A percentile compares a stretch with the other conserved stretches of the same genome.
phyloP scores from a whole-genome alignment of 108 stramenopile species.

The Tribonema minus region DNA sequence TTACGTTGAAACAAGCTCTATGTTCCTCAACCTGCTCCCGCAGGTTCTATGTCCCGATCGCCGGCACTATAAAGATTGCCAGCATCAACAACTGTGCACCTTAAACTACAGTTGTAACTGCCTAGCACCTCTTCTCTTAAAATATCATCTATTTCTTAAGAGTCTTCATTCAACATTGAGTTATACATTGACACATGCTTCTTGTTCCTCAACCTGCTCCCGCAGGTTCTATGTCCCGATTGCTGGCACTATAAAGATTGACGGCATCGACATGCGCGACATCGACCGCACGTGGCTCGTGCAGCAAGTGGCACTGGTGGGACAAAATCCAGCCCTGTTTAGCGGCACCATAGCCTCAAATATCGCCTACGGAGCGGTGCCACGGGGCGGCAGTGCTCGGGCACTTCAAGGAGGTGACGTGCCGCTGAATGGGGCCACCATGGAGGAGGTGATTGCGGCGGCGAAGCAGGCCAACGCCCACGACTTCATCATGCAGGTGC shows the following conservation, averaged over 20 bases:
- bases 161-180: no score
- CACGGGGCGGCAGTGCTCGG: no score
- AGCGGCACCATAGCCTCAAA: constrained; percentile 42
- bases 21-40: no score
- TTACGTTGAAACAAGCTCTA: no score
- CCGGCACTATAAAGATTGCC: constrained; percentile 70
- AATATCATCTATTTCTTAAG: no score
- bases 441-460: constrained; percentile 50
- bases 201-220: no score
- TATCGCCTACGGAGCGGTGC: constrained; percentile 33
- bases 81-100: no score
- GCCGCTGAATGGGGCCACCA: constrained; percentile 35
- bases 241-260: constrained; percentile 67
- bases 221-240: constrained; percentile 33
- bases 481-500: constrained; percentile 49
- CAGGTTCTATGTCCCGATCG: constrained; percentile 35
- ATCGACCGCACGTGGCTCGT: constrained; percentile 75
- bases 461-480: constrained; percentile 47
- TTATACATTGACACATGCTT: no score
- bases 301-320: constrained; percentile 74
- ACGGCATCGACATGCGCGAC: constrained; percentile 74
- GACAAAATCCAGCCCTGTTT: constrained; percentile 69
- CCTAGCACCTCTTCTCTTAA: no score
- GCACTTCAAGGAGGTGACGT: no score
- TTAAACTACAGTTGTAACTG: no score